Conservation (phyloP, 257 asterid genomes). For the Fraxinus pennsylvanica region DNA sequence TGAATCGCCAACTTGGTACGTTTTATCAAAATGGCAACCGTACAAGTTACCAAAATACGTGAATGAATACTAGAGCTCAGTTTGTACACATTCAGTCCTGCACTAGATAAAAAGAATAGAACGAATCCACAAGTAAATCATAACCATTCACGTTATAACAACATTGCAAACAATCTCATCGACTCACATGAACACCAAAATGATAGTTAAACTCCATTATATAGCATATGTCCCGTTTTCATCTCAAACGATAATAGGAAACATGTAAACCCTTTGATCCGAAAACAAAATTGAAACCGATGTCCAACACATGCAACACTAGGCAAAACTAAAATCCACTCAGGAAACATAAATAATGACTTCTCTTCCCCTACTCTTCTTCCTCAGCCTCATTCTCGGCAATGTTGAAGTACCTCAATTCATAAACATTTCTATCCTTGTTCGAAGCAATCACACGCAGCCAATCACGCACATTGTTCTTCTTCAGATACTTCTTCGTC, state of each 20-base stretch:
- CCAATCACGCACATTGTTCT: constrained; percentile 56
- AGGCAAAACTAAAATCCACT: neutral
- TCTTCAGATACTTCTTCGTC: constrained; percentile 53
- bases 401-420: constrained; percentile 55
- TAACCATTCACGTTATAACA: no score
- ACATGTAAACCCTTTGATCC: neutral
- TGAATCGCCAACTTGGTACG: constrained; percentile 9
- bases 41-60: neutral
- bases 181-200: no score
- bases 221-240: neutral
- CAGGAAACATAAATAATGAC: neutral
- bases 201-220: neutral
- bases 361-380: constrained; percentile 32
- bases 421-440: constrained; percentile 53
- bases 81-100: no score
- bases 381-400: constrained; percentile 56
- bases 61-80: no score
- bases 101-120: no score
- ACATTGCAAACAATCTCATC: no score
- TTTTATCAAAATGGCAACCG: constrained; percentile 1
- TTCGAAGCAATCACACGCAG: constrained; percentile 51
- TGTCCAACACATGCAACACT: neutral
- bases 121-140: no score
- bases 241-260: neutral
- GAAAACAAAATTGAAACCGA: neutral